Evolutionary conservation across 805 yeast species (phyloP).

Genomic region (Candida rishiriensis): DNA sequence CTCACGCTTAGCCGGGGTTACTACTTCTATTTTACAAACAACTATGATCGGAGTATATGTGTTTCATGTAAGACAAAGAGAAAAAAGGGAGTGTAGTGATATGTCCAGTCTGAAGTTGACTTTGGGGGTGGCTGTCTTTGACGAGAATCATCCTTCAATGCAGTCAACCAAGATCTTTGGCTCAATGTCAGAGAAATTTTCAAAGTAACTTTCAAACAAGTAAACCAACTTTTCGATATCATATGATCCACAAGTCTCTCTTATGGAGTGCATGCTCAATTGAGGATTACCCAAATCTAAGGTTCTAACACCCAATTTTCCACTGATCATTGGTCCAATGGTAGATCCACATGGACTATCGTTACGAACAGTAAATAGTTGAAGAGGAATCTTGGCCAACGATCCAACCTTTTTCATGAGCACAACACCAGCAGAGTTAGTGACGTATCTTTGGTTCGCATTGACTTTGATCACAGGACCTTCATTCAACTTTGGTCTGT

Average conservation of each 20-base stretch:
- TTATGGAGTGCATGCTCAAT: conserved; percentile 86
- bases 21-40: too few relatives aligned
- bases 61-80: too few relatives aligned
- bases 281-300: conserved; percentile 91
- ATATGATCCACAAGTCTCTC: conserved; percentile 83
- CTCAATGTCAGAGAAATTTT: conserved; percentile 37
- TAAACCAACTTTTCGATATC: conserved; percentile 63
- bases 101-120: too few relatives aligned
- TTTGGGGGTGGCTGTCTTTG: too few relatives aligned
- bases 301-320: conserved; percentile 82
- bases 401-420: conserved; percentile 70
- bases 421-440: conserved; percentile 87
- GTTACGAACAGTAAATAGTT: conserved; percentile 87
- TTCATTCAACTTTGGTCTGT: conserved; percentile 73
- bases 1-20: too few relatives aligned
- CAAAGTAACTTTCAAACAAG: conserved; percentile 62
- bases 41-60: too few relatives aligned
- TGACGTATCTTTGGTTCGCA: conserved; percentile 93
- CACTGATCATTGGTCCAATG: conserved; percentile 89
- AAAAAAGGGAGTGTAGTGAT: too few relatives aligned
- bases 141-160: conserved; percentile 1
- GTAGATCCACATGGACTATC: conserved; percentile 96
- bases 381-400: conserved; percentile 70
- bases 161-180: conserved; percentile 37
- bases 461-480: conserved; percentile 94